Base-by-base conservation (phyloP, 2,329 filamentous ascomycete species). In the Botryotinia globosa region DNA sequence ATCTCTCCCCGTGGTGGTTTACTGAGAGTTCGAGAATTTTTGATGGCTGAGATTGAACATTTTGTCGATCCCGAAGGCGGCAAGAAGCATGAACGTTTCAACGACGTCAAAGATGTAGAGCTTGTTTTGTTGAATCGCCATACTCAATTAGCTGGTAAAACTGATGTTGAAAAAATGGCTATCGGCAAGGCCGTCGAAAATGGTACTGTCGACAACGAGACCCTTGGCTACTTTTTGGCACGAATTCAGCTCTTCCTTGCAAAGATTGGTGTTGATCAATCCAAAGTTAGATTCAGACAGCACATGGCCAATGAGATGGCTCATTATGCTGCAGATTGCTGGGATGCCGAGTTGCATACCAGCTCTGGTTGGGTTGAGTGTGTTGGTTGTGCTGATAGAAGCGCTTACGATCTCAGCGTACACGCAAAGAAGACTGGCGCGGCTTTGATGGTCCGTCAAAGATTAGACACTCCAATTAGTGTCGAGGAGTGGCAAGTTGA, bases 1-100 rank as follows among this genome's bases (percentile, higher is more conserved):
- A 98, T 99, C 78, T 98, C 96, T 0, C 96, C 96, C 16, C 90
- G 96, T 72, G 89, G 93, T 76, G 96, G 96, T 83, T 90, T 99
- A 58, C 85, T 99, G 73, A 92, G 96, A 78, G 96, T 99, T 61
- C 93, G 96, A 79, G 96, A 99, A 83, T 98, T 99, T 85, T 84
- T 98, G 79, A 98, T 99, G 96, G 96, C 95, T 37, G 96, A 99
- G 84, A 97, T 99, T 78, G 96, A 99, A 85, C 96, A 99, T 83
- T 99, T 93, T 81, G 96, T 99, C 77, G 96, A 99, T 80, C 96
- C 96, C 18, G 87, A 96, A 80, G 90, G 94, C 80, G 94, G 94
- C 83, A 99, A 99, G 89, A 97, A 96, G 85, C 96, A 99, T 82
- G 84, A 87, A 69, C 92, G 94, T 72, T 99, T 99, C 83, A 84